Base-by-base conservation (phyloP, 2,329 filamentous ascomycete genomes). In the Fusarium armeniacum region DNA sequence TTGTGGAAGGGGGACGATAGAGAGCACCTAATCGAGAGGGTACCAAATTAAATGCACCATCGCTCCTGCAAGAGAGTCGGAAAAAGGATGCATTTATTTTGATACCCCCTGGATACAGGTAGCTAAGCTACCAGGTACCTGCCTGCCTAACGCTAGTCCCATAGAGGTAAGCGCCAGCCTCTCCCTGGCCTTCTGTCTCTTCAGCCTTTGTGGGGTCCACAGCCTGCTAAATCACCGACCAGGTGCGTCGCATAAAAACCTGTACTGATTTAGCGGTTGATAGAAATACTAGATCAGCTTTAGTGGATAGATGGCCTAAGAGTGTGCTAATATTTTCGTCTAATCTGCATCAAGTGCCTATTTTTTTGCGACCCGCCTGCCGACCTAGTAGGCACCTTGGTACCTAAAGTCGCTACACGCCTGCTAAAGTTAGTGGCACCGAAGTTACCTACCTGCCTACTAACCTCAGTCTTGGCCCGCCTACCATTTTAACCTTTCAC, bases 151-250 rank as follows among this genome's bases (percentile, higher is more conserved):
- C 68, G 69, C 73, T 75, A 75, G 58, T 45, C 69, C 16, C 0
- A 11, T 55, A 45, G 4, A 20, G 52, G 62, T 58, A 62, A 75
- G 72, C 49, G 54, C n/a, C 56, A 70, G 64, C 61, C 67, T 73
- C 50, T 69, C 60, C 45, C 52, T 65, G 38, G 46, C 54, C 32
- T 56, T 35, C 24, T n/a, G 22, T 46, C 30, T 46, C 15, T 49
- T 71, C 71, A 73, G 71, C 71, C 67, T 69, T 59, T 67, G 50
- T 36, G 33, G 62, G 62, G 32, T 54, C 63, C 63, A 63, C n/a
- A 40, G 18, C 12, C 18, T 20, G 33, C 47, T 51, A 24, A 51
- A 51, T 58, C 51, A 40, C 45, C 38, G 40, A 20, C 20, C 20
- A 20, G 20, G 20, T 20, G 20, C 20, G 20, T 20, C 20, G 20